A percentile compares a stretch with the other conserved stretches of the same genome.
phyloP scores from a whole-genome alignment of 441 rosid species.

The Jatropha podagrica region DNA sequence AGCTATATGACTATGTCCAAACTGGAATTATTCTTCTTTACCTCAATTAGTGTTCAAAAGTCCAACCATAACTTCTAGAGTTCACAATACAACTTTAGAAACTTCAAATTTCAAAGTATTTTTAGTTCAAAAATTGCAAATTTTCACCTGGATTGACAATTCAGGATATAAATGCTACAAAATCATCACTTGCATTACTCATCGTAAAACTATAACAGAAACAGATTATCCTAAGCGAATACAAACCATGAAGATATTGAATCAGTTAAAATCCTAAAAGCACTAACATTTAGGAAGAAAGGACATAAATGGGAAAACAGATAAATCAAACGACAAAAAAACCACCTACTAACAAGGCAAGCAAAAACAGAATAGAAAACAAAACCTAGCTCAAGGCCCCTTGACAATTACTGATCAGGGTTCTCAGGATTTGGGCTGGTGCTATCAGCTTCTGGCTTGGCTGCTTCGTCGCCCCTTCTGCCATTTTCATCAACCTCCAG shows the following conservation, averaged over 20 bases:
- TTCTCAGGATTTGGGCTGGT: slow-evolving; percentile 35
- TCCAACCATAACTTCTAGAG: neutral
- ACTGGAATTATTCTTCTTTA: neutral
- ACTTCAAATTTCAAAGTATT: neutral
- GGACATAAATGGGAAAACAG: neutral
- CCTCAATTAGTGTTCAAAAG: neutral
- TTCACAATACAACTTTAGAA: neutral
- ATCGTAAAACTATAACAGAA: too few relatives aligned
- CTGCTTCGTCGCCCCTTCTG: slow-evolving; percentile 43
- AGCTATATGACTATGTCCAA: neutral
- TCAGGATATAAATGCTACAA: neutral
- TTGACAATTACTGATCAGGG: slow-evolving; percentile 22
- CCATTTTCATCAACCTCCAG: slow-evolving; percentile 63
- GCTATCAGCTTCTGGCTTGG: slow-evolving; percentile 42
- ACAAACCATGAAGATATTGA: neutral
- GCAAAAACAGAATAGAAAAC: slow-evolving; percentile 9
- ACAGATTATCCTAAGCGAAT: neutral
- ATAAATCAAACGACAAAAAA: too few relatives aligned
- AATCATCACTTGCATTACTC: neutral
- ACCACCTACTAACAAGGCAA: neutral
- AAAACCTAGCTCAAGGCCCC: neutral
- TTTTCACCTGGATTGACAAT: neutral
- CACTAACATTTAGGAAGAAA: neutral
- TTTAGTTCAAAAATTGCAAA: neutral
- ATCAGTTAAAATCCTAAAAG: neutral